Conservation (phyloP, 179 eudicot genomes). For the Beta lomatogona region DNA sequence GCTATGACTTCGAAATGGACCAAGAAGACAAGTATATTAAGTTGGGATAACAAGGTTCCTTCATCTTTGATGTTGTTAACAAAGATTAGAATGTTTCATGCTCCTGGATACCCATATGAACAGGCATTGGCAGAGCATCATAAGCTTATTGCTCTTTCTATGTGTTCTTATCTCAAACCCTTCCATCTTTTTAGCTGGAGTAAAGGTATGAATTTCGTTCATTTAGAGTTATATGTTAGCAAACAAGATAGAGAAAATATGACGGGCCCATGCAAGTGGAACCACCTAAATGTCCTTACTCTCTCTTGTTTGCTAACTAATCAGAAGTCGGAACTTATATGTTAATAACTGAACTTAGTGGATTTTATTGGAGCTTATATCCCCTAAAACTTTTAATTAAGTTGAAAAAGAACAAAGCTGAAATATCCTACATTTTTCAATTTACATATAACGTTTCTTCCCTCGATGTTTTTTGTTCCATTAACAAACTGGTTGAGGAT, state of each 20-base stretch:
- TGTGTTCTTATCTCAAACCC: slow-evolving; percentile 61
- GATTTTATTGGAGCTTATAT: not conserved
- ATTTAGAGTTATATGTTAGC: too few relatives aligned
- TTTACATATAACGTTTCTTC: not conserved
- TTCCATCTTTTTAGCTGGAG: slow-evolving; percentile 51
- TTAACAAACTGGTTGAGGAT: not conserved
- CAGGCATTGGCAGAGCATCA: slow-evolving; percentile 45
- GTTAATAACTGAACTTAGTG: too few relatives aligned
- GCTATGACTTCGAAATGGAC: slow-evolving; percentile 37
- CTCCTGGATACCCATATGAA: slow-evolving; percentile 63
- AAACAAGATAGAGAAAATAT: too few relatives aligned
- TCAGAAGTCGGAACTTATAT: too few relatives aligned
- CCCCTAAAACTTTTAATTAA: not conserved
- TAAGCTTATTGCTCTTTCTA: slow-evolving; percentile 48
- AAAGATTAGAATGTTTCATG: slow-evolving; percentile 48
- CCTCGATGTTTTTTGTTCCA: not conserved
- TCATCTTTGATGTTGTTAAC: slow-evolving; percentile 63
- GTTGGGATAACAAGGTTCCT: slow-evolving; percentile 85
- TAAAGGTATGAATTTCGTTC: slow-evolving; percentile 40
- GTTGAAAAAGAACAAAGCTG: not conserved
- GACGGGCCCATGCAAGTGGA: too few relatives aligned
- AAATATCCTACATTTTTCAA: too few relatives aligned
- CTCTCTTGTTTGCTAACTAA: too few relatives aligned
- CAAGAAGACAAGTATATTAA: slow-evolving; percentile 47
- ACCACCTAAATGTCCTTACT: too few relatives aligned